Evolutionary conservation across 495 filamentous ascomycete species (phyloP).

Genomic region (Aspergillus asperescens): DNA sequence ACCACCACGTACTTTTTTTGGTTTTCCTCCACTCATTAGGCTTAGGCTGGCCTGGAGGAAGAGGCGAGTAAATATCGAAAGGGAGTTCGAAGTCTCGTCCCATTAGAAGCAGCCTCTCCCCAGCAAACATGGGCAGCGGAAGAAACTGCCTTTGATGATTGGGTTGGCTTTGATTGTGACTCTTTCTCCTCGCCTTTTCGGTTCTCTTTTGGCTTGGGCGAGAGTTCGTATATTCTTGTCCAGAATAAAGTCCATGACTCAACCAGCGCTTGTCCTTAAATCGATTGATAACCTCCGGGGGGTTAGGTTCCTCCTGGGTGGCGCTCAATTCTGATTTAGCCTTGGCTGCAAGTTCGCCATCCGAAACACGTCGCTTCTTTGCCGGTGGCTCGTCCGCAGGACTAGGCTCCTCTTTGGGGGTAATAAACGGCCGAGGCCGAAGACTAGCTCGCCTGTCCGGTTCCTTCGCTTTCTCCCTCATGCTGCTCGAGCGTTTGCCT

Average conservation of each 20-base stretch:
- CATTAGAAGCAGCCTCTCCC: slow-evolving; percentile 54
- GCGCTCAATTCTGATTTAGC: slow-evolving; percentile 33
- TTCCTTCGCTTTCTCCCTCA: slow-evolving; percentile 39
- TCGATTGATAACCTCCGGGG: slow-evolving; percentile 35
- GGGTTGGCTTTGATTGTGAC: slow-evolving; percentile 37
- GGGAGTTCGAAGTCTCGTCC: slow-evolving; percentile 81
- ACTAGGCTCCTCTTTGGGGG: slow-evolving; percentile 29
- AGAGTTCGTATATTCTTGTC: slow-evolving; percentile 66
- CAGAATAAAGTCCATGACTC: slow-evolving; percentile 79
- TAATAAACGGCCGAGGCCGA: slow-evolving; percentile 31
- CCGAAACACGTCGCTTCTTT: slow-evolving; percentile 48
- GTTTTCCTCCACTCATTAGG: slow-evolving; percentile 86
- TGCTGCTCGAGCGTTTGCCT: slow-evolving; percentile 51
- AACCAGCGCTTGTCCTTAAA: slow-evolving; percentile 64
- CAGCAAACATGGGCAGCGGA: slow-evolving; percentile 65
- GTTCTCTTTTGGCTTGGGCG: slow-evolving; percentile 60
- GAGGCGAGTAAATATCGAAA: slow-evolving; percentile 81
- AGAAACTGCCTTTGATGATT: slow-evolving; percentile 42
- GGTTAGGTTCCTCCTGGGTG: slow-evolving; percentile 32
- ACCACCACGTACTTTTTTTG: slow-evolving; percentile 66
- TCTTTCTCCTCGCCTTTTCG: slow-evolving; percentile 43
- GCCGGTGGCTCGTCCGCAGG: slow-evolving; percentile 28
- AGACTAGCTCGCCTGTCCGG: slow-evolving; percentile 38
- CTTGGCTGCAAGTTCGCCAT: slow-evolving; percentile 43
- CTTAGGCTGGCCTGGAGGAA: slow-evolving; percentile 79